Evolutionary conservation across 2,329 filamentous ascomycete species (phyloP).

Genomic region (Pseudogymnoascus sp.): DNA sequence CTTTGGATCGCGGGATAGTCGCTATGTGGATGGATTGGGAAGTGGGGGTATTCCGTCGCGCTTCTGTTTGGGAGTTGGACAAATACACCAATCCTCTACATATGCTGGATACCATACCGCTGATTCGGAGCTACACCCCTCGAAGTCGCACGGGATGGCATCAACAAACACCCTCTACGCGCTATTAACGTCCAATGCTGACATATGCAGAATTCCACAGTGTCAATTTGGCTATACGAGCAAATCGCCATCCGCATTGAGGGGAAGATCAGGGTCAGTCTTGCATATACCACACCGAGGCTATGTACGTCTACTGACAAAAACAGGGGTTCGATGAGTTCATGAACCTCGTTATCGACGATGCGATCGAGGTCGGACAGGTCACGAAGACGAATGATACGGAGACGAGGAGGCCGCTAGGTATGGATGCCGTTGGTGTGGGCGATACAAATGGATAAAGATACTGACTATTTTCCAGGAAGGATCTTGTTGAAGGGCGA

Average conservation of each 20-base stretch:
- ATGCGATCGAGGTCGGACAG: constrained; percentile 85
- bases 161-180: constrained; percentile 1
- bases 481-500: constrained; percentile 61
- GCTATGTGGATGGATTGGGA: not conserved
- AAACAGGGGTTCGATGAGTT: constrained; percentile 92
- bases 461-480: constrained; percentile 31
- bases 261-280: constrained; percentile 81
- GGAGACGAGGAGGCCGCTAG: constrained; percentile 69
- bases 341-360: constrained; percentile 96
- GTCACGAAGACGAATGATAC: constrained; percentile 66
- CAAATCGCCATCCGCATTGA: constrained; percentile 91
- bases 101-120: not conserved
- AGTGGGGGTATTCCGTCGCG: not conserved
- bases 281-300: not conserved
- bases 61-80: not conserved
- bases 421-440: constrained; percentile 44
- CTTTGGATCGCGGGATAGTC: not conserved
- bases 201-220: constrained; percentile 50
- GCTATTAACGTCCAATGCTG: constrained; percentile 21
- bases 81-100: not conserved
- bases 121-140: not conserved
- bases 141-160: not conserved
- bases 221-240: constrained; percentile 95
- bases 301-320: not conserved
- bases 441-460: not conserved